Percentiles rank a stretch among this genome's conserved stretches.
Evolutionary conservation across 345 rosid genomes (phyloP).

Genomic region (Populus euphratica): DNA sequence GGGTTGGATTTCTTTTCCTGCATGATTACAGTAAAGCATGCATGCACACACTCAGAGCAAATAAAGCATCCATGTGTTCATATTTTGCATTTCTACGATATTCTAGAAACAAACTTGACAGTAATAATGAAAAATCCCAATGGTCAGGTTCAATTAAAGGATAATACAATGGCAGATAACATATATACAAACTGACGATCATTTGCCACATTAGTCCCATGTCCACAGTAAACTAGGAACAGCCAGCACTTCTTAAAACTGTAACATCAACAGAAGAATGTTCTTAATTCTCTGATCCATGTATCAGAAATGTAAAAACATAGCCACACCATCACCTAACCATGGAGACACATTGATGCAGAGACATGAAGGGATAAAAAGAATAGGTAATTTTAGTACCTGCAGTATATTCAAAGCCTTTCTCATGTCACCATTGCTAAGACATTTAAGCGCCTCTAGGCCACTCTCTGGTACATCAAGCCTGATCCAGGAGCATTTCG

Average conservation of each 20-base stretch:
- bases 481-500: constrained; percentile 32
- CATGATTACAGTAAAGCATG: background rate
- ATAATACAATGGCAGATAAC: too few relatives aligned
- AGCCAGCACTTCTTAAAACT: too few relatives aligned
- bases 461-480: constrained; percentile 79
- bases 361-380: background rate
- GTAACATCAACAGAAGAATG: background rate
- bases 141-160: too few relatives aligned
- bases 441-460: constrained; percentile 73
- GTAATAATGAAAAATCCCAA: too few relatives aligned
- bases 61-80: too few relatives aligned
- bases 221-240: too few relatives aligned
- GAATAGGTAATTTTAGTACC: constrained; percentile 38
- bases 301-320: background rate
- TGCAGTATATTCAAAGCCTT: constrained; percentile 94
- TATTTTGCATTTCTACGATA: too few relatives aligned
- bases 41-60: background rate
- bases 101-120: too few relatives aligned
- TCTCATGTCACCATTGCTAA: constrained; percentile 98
- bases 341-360: background rate
- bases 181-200: too few relatives aligned
- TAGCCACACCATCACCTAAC: background rate
- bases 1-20: background rate
- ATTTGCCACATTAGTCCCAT: too few relatives aligned
- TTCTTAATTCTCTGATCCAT: background rate